Base-by-base conservation (phyloP, 768 basidiomycete species). In the Tulasnella sp. region DNA sequence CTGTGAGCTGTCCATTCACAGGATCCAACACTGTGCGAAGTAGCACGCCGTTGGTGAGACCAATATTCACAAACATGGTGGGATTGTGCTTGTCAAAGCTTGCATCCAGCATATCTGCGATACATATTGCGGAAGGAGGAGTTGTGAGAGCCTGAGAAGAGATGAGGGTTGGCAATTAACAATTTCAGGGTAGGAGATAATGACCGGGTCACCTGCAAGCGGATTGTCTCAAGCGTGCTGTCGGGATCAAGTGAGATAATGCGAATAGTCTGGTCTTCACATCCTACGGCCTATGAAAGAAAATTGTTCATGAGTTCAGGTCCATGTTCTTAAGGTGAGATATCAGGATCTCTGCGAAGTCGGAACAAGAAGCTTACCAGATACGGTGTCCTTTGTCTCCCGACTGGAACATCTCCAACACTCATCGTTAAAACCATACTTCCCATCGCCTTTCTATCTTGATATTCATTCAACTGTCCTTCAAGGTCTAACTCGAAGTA, bases 1-100 rank as follows among this genome's bases (percentile, higher is more conserved):
- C 95, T 2, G 92, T 95, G 37, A 99, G 71, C 58, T 93, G 87
- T 5, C 95, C 93, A 56, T 85, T 90, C 52, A 89, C 77, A 9
- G 91, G 87, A 66, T 99, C 95, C 27, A 99, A 75, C 0, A 99
- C 93, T 0, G 95, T 98, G 37, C 95, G 78, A 3, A 99, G 72
- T 10, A 99, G 70, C 39, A 99, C 91, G 57, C 95, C 95, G 63
- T 95, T 99, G 61, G 89, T 80, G 53, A 99, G 70, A 50, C 95
- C 95, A 60, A 99, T 99, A 65, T 98, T 99, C 57, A 99, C 88
- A 64, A 99, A 99, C 72, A 86, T 83, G 1, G 92, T 98, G 3
- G 90, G 84, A 54, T 89, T 83, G 19, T 83, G 78, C 68, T 95
- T 93, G 72, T 98, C 95, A 58, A 99, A 92, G 60, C 87, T 85